Conservation (phyloP, 2,329 filamentous ascomycete species). For the Pseudogymnoascus destructans region DNA sequence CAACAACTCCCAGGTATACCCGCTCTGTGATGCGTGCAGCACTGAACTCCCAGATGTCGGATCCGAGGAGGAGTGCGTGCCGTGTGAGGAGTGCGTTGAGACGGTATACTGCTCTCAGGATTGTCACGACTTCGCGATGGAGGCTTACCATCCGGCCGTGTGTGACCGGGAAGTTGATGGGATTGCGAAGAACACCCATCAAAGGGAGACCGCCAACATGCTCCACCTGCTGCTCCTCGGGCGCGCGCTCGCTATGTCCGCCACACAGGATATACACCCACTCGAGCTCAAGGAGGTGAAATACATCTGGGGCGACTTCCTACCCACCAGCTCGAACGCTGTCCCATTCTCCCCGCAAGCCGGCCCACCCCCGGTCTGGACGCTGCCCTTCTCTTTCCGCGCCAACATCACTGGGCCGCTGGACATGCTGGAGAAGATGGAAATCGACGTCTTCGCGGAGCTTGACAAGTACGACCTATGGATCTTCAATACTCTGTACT, state of each 20-base stretch:
- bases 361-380: slow-evolving; percentile 47
- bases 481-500: slow-evolving; percentile 83
- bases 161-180: slow-evolving; percentile 55
- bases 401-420: slow-evolving; percentile 63
- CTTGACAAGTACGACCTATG: slow-evolving; percentile 54
- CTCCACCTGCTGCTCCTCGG: slow-evolving; percentile 51
- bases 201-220: slow-evolving; percentile 44
- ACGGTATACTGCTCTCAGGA: slow-evolving; percentile 52
- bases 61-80: slow-evolving; percentile 33
- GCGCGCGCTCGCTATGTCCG: slow-evolving; percentile 49
- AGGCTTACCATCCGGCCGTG: slow-evolving; percentile 49
- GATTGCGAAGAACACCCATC: slow-evolving; percentile 50
- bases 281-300: slow-evolving; percentile 51
- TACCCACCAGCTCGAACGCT: slow-evolving; percentile 38
- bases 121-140: slow-evolving; percentile 44
- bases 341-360: slow-evolving; percentile 41
- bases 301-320: slow-evolving; percentile 59
- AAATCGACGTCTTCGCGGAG: slow-evolving; percentile 57
- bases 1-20: slow-evolving; percentile 75
- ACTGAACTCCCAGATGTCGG: slow-evolving; percentile 51
- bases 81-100: slow-evolving; percentile 48
- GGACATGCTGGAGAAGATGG: slow-evolving; percentile 73
- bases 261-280: slow-evolving; percentile 47
- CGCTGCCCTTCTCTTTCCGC: slow-evolving; percentile 65
- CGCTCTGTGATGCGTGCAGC: slow-evolving; percentile 83